Base-by-base conservation (phyloP, 768 basidiomycete species). In the Suillus paluster region DNA sequence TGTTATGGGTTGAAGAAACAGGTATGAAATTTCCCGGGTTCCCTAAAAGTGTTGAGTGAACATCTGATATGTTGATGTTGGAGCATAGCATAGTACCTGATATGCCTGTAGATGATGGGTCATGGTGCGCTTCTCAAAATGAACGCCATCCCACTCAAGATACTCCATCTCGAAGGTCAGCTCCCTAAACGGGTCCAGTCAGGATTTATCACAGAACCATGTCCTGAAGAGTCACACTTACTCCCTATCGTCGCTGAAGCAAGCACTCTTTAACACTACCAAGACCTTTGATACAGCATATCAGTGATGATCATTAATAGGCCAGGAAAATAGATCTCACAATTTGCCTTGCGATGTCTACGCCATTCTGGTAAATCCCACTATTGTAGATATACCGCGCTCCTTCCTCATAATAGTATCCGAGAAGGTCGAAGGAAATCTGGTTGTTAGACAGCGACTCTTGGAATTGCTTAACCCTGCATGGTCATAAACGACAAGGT, bases 341-440 rank as follows among this genome's bases (percentile, higher is more conserved):
- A 25, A 39, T 55, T 12, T 17, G 54, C 23, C 38, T 39, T 25
- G 25, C 36, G 36, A 54, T 36, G 39, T 55, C 54, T 25, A 55
- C 25, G 17, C 19, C 11, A n/a, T 41, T 41, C 17, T 39, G 15
- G 25, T 11, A 38, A 21, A 55, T 38, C 25, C 54, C 54, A 25
- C 4, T 3, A 19, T 55, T 19, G 17, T 25, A 38, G 23, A 19
- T 34, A 23, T 55, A 55, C 17, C 0, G 23, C 6, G 19, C 17
- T 39, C 54, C 54, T 55, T 55, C 54, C 17, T 55, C 54, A 8
- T 27, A 55, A 34, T 55, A 55, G 27, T 39, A 55, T 21, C 39
- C 54, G 11, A 55, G 54, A 55, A 55, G 54, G 11, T 55, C 54
- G 25, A 39, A 55, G 17, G 54, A 39, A 39, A 55, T 39, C 54